Conservation (phyloP, 352 stramenopile genomes). For the Nothophytophthora sp. region DNA sequence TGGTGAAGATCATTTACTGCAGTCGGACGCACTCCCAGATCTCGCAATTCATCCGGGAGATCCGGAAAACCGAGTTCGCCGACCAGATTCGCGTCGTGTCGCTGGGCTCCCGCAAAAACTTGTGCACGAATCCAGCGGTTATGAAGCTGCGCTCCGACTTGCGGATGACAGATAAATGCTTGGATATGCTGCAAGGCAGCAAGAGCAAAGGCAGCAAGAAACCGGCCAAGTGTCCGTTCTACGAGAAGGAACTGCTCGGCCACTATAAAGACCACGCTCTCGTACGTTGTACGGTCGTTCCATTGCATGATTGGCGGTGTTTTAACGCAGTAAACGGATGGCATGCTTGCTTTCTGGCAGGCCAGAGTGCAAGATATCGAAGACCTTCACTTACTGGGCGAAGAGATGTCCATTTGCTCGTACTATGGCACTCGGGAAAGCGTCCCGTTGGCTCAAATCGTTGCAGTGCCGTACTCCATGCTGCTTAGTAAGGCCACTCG, state of each 20-base stretch:
- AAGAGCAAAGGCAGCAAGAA: constrained; percentile 57
- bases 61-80: constrained; percentile 79
- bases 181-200: constrained; percentile 85
- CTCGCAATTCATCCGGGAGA: constrained; percentile 88
- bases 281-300: constrained; percentile 29
- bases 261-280: constrained; percentile 83
- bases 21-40: constrained; percentile 91
- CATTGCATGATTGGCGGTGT: not conserved
- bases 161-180: constrained; percentile 83
- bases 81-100: constrained; percentile 76
- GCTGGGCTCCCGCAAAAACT: constrained; percentile 82
- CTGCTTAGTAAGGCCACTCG: constrained; percentile 91
- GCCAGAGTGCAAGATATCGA: constrained; percentile 95
- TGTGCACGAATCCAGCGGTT: constrained; percentile 83
- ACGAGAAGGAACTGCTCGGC: constrained; percentile 70
- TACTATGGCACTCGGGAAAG: constrained; percentile 97
- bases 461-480: constrained; percentile 93
- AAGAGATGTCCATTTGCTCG: constrained; percentile 92
- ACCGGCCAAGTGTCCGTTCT: constrained; percentile 77
- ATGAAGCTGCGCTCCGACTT: constrained; percentile 65
- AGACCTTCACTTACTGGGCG: constrained; percentile 92
- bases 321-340: constrained; percentile 8
- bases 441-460: constrained; percentile 87
- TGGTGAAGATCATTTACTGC: constrained; percentile 90
- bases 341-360: constrained; percentile 22